Conservation (phyloP, 2,329 filamentous ascomycete species). For the Ophiocordyceps camponoti-floridani region DNA sequence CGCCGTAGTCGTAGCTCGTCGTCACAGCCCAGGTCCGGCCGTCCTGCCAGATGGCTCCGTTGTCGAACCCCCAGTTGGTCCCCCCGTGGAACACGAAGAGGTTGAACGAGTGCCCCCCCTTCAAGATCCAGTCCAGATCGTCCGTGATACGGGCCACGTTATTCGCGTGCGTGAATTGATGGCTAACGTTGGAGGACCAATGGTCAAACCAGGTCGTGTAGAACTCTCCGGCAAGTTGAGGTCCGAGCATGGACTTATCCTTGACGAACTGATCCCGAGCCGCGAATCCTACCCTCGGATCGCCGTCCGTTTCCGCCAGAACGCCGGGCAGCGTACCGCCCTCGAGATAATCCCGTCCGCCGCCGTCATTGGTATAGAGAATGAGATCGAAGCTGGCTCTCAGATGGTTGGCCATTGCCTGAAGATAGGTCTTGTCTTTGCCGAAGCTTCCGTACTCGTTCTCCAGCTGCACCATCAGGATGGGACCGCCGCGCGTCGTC, state of each 20-base stretch:
- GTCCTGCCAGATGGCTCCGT: constrained; percentile 24
- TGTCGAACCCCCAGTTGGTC: constrained; percentile 29
- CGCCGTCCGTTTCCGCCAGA: constrained; percentile 27
- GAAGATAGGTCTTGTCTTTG: constrained; percentile 23
- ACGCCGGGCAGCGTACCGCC: constrained; percentile 24
- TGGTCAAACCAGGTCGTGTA: constrained; percentile 3
- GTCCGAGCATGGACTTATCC: constrained; percentile 21
- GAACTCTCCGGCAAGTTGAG: constrained; percentile 25
- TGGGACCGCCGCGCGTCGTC: constrained; percentile 22
- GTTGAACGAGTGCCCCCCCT: constrained; percentile 19
- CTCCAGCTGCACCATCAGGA: constrained; percentile 32
- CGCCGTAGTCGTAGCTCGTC: constrained; percentile 31
- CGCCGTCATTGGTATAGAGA: constrained; percentile 31
- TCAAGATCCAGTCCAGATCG: constrained; percentile 6
- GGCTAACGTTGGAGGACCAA: constrained; percentile 7
- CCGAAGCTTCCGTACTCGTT: constrained; percentile 33
- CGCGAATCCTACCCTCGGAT: constrained; percentile 10
- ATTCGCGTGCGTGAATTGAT: constrained; percentile 20
- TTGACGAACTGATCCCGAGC: constrained; percentile 24
- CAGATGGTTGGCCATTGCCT: constrained; percentile 22
- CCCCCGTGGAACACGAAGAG: constrained; percentile 36
- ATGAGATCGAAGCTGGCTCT: constrained; percentile 20
- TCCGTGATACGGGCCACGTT: background rate
- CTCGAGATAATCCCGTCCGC: constrained; percentile 20
- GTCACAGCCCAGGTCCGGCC: constrained; percentile 19